Evolutionary conservation across 2,329 filamentous ascomycete genomes (phyloP).

Genomic region (Lachnellula hyalina): DNA sequence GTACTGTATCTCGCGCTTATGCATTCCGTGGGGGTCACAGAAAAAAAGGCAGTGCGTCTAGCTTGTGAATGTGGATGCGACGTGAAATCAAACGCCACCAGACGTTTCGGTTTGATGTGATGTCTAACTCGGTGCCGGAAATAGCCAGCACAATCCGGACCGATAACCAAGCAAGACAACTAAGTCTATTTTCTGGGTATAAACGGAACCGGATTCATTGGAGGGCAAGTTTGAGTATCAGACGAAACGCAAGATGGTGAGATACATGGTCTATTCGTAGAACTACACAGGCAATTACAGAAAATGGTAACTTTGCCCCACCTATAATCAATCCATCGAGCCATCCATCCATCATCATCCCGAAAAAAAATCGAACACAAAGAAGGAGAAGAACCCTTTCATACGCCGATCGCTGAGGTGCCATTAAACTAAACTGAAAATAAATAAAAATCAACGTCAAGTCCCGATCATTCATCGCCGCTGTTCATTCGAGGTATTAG

Average conservation of each 20-base stretch:
- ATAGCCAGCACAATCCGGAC: too few species aligned
- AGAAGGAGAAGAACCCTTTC: slow-evolving; percentile 6
- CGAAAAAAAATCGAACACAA: slow-evolving; percentile 9
- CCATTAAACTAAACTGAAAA: slow-evolving; percentile 6
- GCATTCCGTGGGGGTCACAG: too few species aligned
- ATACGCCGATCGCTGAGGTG: slow-evolving; percentile 24
- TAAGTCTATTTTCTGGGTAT: too few species aligned
- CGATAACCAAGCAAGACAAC: too few species aligned
- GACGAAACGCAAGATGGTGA: background rate
- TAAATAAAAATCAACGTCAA: slow-evolving; percentile 6
- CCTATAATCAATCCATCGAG: background rate
- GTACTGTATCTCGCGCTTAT: too few species aligned
- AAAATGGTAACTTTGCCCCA: slow-evolving; percentile 15
- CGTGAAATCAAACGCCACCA: background rate
- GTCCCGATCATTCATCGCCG: slow-evolving; percentile 14
- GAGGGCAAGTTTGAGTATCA: background rate
- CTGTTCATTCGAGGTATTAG: slow-evolving; percentile 4
- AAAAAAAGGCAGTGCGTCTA: too few species aligned
- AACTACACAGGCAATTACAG: slow-evolving; percentile 28
- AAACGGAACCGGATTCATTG: background rate
- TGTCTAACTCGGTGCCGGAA: too few species aligned
- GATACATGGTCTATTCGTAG: slow-evolving; percentile 27
- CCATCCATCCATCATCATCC: slow-evolving; percentile 6
- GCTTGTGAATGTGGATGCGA: background rate
- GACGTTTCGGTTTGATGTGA: background rate